Evolutionary conservation across 2,329 filamentous ascomycete species (phyloP), one percentile per base, ranked within the genome.

Genomic region (Diaporthe eres): DNA sequence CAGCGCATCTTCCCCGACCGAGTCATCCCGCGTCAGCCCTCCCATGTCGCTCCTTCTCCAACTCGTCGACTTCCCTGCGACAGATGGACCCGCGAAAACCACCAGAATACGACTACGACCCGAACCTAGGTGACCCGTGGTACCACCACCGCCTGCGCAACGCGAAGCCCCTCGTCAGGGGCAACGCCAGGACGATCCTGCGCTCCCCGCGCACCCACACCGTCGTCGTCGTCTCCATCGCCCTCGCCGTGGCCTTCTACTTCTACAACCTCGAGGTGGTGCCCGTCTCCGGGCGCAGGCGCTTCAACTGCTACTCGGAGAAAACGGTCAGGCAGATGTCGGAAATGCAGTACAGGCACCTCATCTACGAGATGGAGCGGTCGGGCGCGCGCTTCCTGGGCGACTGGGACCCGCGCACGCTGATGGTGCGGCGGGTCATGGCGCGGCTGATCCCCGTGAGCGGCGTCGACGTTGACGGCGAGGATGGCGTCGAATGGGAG

Each of bases 301-400:
- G 94, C 49, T 96, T 96, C 88, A 96, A 95, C 82, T 90, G 91
- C 81, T 89, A 92, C 77, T 86, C 86, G 49, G 86, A 91, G 9
- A 86, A 87, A 31, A 82, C 87, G 8, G 91, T 94, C 72, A 87
- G 89, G 67, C 81, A 84, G 72, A 84, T 90, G 44, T 88, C 87
- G n/a, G 82, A 87, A 74, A 82, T 87, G 74, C 86, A 91, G 80
- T 91, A 92, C 79, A 84, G 88, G 77, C 84, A 88, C 74, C 86
- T 94, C 19, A 85, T 93, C 77, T 85, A 85, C 78, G 86, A 91
- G 75, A 83, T 91, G 15, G 81, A 89, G 79, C 82, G 87, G 42
- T 88, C 90, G 71, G 86, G 88, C 1, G 86, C 86, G 0, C 84
- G 86, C 13, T 88, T 96, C 74, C 82, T 95, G 73, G 86, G 90